Conservation (phyloP, 2,329 filamentous ascomycete species). For the Leptographium lundbergii region DNA sequence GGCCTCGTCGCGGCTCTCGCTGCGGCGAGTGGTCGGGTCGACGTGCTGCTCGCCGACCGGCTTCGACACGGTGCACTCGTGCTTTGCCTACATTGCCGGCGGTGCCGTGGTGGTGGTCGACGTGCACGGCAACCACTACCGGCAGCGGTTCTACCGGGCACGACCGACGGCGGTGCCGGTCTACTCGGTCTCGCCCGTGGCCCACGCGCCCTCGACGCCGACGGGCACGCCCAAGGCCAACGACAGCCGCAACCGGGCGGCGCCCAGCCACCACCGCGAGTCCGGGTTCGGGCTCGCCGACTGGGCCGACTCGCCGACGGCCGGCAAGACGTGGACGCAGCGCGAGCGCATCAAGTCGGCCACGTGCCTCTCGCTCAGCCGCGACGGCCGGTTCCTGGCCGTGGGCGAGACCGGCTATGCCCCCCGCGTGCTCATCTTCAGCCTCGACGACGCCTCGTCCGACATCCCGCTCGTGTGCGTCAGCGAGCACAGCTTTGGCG, state of each 20-base stretch:
- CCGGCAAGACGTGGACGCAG: constrained; percentile 69
- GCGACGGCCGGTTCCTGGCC: constrained; percentile 75
- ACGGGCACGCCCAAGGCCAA: constrained; percentile 47
- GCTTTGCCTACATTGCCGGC: constrained; percentile 84
- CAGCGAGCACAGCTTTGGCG: constrained; percentile 81
- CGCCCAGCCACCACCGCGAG: constrained; percentile 29
- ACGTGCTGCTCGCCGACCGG: constrained; percentile 75
- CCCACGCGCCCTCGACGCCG: constrained; percentile 34
- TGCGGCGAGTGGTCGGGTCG: constrained; percentile 81
- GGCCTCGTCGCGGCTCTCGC: constrained; percentile 47
- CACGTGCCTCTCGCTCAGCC: constrained; percentile 79
- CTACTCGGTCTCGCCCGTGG: constrained; percentile 42
- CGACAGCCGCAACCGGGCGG: constrained; percentile 47
- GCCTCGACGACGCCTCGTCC: constrained; percentile 63
- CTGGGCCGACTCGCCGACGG: constrained; percentile 46
- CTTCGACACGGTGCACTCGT: constrained; percentile 67
- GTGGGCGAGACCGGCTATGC: constrained; percentile 94
- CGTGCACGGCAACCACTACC: constrained; percentile 53
- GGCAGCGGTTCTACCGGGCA: constrained; percentile 84
- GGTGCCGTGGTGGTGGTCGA: constrained; percentile 86
- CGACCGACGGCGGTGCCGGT: constrained; percentile 62
- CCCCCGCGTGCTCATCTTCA: constrained; percentile 83
- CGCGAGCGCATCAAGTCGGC: constrained; percentile 89
- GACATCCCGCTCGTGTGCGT: constrained; percentile 77
- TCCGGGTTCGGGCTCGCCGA: constrained; percentile 32